Percentiles rank a stretch among this genome's conserved stretches.
These are phyloP conservation scores for Podila horticola DNA, from an alignment of 192 early-diverging fungal genomes.

Conservation along the genomic window DNA sequence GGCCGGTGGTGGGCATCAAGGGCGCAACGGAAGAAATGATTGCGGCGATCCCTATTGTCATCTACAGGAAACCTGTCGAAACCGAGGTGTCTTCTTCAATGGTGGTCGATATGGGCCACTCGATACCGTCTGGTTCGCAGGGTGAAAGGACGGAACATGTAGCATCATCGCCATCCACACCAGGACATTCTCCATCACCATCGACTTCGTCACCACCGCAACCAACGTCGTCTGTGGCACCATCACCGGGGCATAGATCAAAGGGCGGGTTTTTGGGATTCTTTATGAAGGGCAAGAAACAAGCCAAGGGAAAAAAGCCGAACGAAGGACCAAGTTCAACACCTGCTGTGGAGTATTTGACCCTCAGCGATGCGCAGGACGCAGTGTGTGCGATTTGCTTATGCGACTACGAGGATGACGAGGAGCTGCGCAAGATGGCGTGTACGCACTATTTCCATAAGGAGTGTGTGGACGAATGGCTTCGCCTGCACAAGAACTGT, in stretches of 20 bases:
- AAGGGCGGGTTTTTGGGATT: constrained; percentile 18
- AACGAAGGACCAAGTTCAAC: not conserved
- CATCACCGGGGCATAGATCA: not conserved
- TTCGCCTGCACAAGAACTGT: constrained; percentile 76
- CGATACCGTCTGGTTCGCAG: not conserved
- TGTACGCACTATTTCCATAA: constrained; percentile 88
- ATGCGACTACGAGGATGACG: constrained; percentile 78
- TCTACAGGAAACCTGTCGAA: constrained; percentile 55
- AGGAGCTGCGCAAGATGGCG: constrained; percentile 75
- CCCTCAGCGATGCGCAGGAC: constrained; percentile 69
- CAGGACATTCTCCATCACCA: constrained; percentile 2
- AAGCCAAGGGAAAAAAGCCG: not conserved
- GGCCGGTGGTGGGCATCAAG: constrained; percentile 64
- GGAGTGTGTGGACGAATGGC: constrained; percentile 86
- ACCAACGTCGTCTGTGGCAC: not conserved
- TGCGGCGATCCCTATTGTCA: constrained; percentile 71
- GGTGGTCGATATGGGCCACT: constrained; percentile 10
- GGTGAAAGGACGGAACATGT: not conserved
- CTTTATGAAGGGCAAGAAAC: constrained; percentile 18
- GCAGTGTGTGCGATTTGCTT: constrained; percentile 84
- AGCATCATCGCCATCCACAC: not conserved
- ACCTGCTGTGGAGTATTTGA: constrained; percentile 46
- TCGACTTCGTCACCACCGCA: not conserved
- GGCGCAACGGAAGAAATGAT: constrained; percentile 78
- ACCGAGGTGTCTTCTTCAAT: not conserved